phyloP scores from a whole-genome alignment of 257 asterid species.

The Petrea volubilis region DNA sequence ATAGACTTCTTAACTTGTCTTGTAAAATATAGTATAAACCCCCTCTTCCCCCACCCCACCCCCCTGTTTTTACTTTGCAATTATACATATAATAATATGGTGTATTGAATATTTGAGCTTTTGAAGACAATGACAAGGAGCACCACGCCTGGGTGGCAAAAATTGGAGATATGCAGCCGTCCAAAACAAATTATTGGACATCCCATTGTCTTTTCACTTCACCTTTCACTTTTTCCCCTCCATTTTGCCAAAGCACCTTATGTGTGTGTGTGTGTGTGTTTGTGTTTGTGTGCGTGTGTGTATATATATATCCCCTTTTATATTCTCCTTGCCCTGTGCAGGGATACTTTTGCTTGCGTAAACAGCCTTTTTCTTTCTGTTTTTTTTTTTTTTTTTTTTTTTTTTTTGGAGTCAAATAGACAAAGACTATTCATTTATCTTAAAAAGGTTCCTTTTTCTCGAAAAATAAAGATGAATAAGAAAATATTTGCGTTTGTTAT shows the following conservation, averaged over 20 bases:
- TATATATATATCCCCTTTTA: too few species aligned
- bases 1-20: conserved; percentile 8
- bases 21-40: background rate
- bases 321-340: too few species aligned
- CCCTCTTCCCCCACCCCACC: background rate
- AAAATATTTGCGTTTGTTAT: too few species aligned
- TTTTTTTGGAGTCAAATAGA: background rate
- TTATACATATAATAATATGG: background rate
- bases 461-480: too few species aligned
- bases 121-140: conserved; percentile 14
- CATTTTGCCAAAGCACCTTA: background rate
- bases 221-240: background rate
- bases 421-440: background rate
- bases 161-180: conserved; percentile 15
- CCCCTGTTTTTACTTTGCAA: background rate
- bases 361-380: too few species aligned
- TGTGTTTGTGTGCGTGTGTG: too few species aligned
- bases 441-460: too few species aligned
- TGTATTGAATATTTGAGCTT: background rate
- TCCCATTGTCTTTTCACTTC: background rate
- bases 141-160: conserved; percentile 10
- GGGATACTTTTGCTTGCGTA: too few species aligned
- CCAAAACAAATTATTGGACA: conserved; percentile 23
- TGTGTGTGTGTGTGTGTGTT: too few species aligned
- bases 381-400: too few species aligned